Evolutionary conservation across 768 basidiomycete genomes (phyloP), one percentile per base, ranked within the genome.

Genomic region (Terana coerulea): DNA sequence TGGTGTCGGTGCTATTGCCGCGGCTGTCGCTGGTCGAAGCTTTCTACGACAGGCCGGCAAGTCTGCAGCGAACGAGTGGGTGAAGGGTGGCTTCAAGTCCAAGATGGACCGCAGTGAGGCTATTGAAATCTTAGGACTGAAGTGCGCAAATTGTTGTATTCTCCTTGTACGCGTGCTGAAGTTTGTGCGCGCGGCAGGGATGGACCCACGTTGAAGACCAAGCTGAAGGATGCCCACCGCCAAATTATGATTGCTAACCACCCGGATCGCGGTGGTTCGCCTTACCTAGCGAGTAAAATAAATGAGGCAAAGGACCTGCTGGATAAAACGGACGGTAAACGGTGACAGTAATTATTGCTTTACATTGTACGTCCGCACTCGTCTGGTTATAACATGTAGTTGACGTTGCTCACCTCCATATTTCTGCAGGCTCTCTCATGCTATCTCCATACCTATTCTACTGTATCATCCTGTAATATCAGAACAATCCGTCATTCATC

Each of bases 31-130:
- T 19, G 91, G 89, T 6, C 77, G 92, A 42, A 83, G 84, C 39
- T 68, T 91, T 11, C 60, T 93, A 37, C 78, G 84, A 36, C 76
- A 75, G 21, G 86, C 77, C 24, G 85, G 79, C 11, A 78, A 72
- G 58, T 74, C 72, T 21, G 85, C 77, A 10, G 86, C 84, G 11
- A 86, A 93, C 36, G 79, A 95, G 66, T 98, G 91, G 83, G 84
- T 76, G 15, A 92, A 86, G 69, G 95, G 95, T 50, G 95, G 97
- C 7, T 99, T 99, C 80, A 86, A 84, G 65, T 75, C 82, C 24
- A 97, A 92, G 76, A 98, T 98, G 95, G 95, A 98, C 65, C 77
- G 90, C 60, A 88, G 83, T 54, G 97, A 98, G 72, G 97, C 97
- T 5, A 80, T 92, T 53, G 80, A 84, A 53, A 85, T 99, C 61